Evolutionary conservation across 805 yeast species (phyloP).

Genomic region (Tetrapisispora iriomotensis): DNA sequence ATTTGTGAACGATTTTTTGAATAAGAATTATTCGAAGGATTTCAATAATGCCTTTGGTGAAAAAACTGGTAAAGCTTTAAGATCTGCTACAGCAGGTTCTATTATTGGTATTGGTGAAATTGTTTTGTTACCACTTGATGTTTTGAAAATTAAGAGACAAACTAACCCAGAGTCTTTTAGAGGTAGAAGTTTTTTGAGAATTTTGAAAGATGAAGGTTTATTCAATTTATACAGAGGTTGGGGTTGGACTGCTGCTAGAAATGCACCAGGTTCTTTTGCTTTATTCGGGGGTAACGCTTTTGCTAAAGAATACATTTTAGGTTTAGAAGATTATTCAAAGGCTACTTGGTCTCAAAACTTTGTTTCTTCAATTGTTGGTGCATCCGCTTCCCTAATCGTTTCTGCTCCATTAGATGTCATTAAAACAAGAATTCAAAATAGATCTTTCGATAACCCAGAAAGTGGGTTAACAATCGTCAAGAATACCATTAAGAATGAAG

Average conservation of each 20-base stretch:
- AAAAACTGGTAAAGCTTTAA: slow-evolving; percentile 93
- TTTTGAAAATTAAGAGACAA: slow-evolving; percentile 95
- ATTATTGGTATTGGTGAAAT: slow-evolving; percentile 97
- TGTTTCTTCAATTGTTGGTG: slow-evolving; percentile 90
- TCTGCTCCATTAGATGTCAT: slow-evolving; percentile 97
- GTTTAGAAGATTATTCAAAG: slow-evolving; percentile 71
- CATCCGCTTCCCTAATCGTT: slow-evolving; percentile 91
- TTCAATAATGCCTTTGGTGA: slow-evolving; percentile 78
- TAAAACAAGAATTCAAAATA: slow-evolving; percentile 96
- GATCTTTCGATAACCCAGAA: slow-evolving; percentile 91
- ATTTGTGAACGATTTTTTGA: slow-evolving; percentile 86
- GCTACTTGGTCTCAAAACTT: slow-evolving; percentile 97
- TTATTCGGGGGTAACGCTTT: slow-evolving; percentile 97
- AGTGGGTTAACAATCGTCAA: slow-evolving; percentile 85
- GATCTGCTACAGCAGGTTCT: slow-evolving; percentile 97
- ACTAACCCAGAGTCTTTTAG: slow-evolving; percentile 99
- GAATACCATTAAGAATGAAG: slow-evolving; percentile 89
- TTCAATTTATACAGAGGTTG: slow-evolving; percentile 91
- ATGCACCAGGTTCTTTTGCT: slow-evolving; percentile 98
- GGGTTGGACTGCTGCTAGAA: slow-evolving; percentile 99
- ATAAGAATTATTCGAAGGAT: slow-evolving; percentile 55
- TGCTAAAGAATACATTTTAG: slow-evolving; percentile 91
- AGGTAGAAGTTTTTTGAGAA: slow-evolving; percentile 91
- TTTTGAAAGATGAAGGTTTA: slow-evolving; percentile 76
- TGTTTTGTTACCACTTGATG: slow-evolving; percentile 89